phyloP scores from a whole-genome alignment of 1,284 basidiomycete species.

The Moniliophthora roreri region DNA sequence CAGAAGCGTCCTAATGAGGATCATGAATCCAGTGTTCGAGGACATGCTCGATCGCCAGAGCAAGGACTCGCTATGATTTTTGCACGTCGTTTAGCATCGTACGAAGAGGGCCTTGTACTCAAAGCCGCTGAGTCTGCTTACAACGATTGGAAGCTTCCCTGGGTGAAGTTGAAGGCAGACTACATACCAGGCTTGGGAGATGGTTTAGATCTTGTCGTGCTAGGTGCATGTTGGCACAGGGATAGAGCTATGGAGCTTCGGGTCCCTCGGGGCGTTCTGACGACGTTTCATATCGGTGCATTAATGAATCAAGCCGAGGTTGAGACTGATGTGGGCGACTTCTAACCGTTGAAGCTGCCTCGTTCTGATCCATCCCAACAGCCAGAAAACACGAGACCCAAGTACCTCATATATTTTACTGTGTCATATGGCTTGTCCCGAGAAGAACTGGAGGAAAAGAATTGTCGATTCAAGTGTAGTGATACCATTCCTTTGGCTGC shows the following conservation, averaged over 20 bases:
- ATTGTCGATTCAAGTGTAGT: conserved; percentile 59
- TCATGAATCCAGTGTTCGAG: conserved; percentile 8
- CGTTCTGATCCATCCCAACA: conserved; percentile 27
- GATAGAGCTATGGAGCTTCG: conserved; percentile 72
- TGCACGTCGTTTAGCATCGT: conserved; percentile 44
- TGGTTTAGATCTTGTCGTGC: conserved; percentile 70
- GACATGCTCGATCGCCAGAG: conserved; percentile 22
- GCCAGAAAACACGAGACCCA: conserved; percentile 43
- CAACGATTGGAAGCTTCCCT: conserved; percentile 59
- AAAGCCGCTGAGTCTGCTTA: conserved; percentile 73
- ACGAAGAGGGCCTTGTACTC: conserved; percentile 72
- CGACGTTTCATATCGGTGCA: conserved; percentile 77
- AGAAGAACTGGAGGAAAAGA: conserved; percentile 65
- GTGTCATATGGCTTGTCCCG: conserved; percentile 73
- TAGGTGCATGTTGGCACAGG: conserved; percentile 80
- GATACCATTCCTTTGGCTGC: conserved; percentile 35
- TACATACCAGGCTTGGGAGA: conserved; percentile 85
- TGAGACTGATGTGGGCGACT: conserved; percentile 34
- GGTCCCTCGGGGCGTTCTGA: conserved; percentile 71
- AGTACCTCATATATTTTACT: conserved; percentile 72
- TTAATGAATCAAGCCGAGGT: conserved; percentile 43
- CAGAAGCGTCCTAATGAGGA: conserved; percentile 23
- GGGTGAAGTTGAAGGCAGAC: conserved; percentile 86
- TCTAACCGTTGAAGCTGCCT: not conserved
- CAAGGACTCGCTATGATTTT: conserved; percentile 46